These are phyloP conservation scores for Fusarium pseudograminearum DNA, from an alignment of 2,329 filamentous ascomycete genomes.

Conservation along the genomic window DNA sequence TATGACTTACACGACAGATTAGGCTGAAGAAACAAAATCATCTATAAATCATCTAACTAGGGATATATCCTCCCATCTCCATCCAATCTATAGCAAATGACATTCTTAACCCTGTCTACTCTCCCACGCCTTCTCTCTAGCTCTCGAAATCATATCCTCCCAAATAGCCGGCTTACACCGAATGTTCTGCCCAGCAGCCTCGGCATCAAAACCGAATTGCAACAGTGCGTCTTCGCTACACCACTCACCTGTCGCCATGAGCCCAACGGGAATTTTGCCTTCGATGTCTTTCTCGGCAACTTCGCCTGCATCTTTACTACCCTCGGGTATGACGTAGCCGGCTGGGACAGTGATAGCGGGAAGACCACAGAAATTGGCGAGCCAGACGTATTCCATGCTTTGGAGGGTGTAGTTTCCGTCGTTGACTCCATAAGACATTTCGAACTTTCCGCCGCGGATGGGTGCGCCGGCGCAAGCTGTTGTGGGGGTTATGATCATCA, in stretches of 20 bases:
- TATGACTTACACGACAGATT: neutral
- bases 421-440: slow-evolving; percentile 57
- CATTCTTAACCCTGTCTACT: neutral
- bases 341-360: slow-evolving; percentile 60
- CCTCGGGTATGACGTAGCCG: slow-evolving; percentile 58
- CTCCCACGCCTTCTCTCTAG: slow-evolving; percentile 16
- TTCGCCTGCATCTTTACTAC: slow-evolving; percentile 46
- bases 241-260: slow-evolving; percentile 70
- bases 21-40: neutral
- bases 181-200: slow-evolving; percentile 51
- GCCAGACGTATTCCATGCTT: slow-evolving; percentile 64
- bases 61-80: slow-evolving; percentile 22
- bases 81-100: too few relatives aligned
- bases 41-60: slow-evolving; percentile 5
- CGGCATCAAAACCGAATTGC: slow-evolving; percentile 61
- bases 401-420: slow-evolving; percentile 61
- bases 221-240: slow-evolving; percentile 62
- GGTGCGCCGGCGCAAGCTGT: slow-evolving; percentile 63
- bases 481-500: slow-evolving; percentile 79
- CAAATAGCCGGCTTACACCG: slow-evolving; percentile 35
- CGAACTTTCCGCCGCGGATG: slow-evolving; percentile 51
- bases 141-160: slow-evolving; percentile 35
- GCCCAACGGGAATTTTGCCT: slow-evolving; percentile 62
- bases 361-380: slow-evolving; percentile 64
- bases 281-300: slow-evolving; percentile 50